Evolutionary conservation across 2,329 filamentous ascomycete species (phyloP).

Genomic region (Arthrobotrys sinensis): DNA sequence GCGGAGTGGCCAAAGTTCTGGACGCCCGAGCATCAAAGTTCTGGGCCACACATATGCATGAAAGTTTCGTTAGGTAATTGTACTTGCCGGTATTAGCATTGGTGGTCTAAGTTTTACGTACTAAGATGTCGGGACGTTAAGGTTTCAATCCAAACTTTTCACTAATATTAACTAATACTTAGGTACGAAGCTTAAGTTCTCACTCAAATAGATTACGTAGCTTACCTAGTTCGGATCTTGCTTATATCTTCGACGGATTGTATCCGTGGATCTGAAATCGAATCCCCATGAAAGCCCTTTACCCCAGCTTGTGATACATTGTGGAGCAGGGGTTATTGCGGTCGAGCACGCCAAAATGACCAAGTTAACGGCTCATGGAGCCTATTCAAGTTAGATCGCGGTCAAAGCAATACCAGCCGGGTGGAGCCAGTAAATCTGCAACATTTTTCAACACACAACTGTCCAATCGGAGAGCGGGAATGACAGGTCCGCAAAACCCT

Average conservation of each 20-base stretch:
- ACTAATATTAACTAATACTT: too few species aligned
- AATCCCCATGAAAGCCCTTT: too few species aligned
- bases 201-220: too few species aligned
- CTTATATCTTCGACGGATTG: too few species aligned
- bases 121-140: too few species aligned
- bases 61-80: background rate
- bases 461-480: background rate
- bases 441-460: conserved; percentile 16
- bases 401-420: background rate
- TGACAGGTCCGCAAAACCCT: too few species aligned
- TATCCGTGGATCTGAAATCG: too few species aligned
- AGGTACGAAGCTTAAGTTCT: too few species aligned
- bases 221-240: too few species aligned
- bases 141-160: too few species aligned
- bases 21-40: background rate
- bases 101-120: too few species aligned
- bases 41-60: background rate
- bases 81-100: background rate
- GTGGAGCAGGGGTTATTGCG: background rate
- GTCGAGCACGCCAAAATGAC: conserved; percentile 8
- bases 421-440: background rate
- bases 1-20: conserved; percentile 1
- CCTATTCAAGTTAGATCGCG: conserved; percentile 2
- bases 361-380: background rate
- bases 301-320: background rate